phyloP scores from a whole-genome alignment of 768 basidiomycete species.

The Boletus rufocinnamomeus region DNA sequence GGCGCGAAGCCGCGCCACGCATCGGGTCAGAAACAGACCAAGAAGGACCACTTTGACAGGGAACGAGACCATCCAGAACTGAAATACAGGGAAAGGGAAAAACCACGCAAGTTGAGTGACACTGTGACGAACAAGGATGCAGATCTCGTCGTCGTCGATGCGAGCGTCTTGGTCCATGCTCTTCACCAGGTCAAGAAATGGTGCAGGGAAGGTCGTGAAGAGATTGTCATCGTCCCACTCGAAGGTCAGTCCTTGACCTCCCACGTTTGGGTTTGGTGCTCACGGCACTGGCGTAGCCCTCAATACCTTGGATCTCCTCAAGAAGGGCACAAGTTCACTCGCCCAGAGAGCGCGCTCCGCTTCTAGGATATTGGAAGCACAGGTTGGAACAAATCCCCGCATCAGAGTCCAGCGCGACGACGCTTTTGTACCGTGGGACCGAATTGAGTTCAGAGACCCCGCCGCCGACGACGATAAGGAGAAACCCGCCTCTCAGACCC shows the following conservation, averaged over 20 bases:
- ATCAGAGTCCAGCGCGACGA: slow-evolving; percentile 82
- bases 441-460: slow-evolving; percentile 54
- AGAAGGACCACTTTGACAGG: slow-evolving; percentile 25
- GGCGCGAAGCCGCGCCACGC: slow-evolving; percentile 28
- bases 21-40: slow-evolving; percentile 22
- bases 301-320: slow-evolving; percentile 88
- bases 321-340: slow-evolving; percentile 80
- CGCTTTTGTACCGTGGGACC: slow-evolving; percentile 82
- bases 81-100: slow-evolving; percentile 21
- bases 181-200: slow-evolving; percentile 79
- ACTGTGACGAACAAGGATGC: slow-evolving; percentile 56
- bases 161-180: slow-evolving; percentile 79
- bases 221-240: slow-evolving; percentile 80
- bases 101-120: slow-evolving; percentile 27
- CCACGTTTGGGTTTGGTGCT: slow-evolving; percentile 5
- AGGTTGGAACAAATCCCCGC: slow-evolving; percentile 80
- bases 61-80: slow-evolving; percentile 25
- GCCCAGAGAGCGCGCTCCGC: slow-evolving; percentile 85
- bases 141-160: slow-evolving; percentile 76
- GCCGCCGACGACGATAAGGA: slow-evolving; percentile 26
- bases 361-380: slow-evolving; percentile 84
- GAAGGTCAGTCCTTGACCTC: slow-evolving; percentile 61
- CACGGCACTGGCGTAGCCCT: slow-evolving; percentile 53
- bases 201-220: slow-evolving; percentile 74
- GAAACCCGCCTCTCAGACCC: slow-evolving; percentile 26